These are phyloP conservation scores for Scedosporium dehoogii DNA, from an alignment of 2,329 filamentous ascomycete genomes.

Conservation along the genomic window DNA sequence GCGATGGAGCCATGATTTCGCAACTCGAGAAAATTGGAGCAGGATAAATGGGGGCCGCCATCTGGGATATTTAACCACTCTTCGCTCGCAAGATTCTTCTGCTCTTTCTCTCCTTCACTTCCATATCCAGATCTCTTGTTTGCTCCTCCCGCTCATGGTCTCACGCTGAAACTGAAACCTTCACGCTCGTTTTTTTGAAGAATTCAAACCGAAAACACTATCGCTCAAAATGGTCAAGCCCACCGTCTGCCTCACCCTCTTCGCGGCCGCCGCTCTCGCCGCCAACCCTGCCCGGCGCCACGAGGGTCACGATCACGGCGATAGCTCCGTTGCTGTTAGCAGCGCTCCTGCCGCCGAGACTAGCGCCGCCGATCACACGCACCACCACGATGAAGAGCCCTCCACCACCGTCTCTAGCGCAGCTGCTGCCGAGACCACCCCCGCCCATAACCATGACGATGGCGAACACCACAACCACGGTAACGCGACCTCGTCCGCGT, in stretches of 20 bases:
- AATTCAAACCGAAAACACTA: not conserved
- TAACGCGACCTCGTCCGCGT: not conserved
- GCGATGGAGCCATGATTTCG: too few species aligned
- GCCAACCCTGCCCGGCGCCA: not conserved
- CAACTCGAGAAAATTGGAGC: not conserved
- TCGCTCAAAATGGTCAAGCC: slow-evolving; percentile 1
- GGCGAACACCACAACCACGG: not conserved
- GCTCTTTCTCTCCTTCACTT: not conserved
- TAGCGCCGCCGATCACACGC: not conserved
- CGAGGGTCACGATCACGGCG: slow-evolving; percentile 1
- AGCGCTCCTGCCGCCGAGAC: not conserved
- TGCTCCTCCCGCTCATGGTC: too few species aligned
- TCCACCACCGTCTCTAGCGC: not conserved
- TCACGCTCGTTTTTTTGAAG: not conserved
- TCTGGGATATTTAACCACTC: not conserved
- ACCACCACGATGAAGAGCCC: not conserved
- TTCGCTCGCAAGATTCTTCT: not conserved
- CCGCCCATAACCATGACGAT: not conserved
- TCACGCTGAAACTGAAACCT: not conserved
- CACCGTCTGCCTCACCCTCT: not conserved
- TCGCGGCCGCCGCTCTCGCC: not conserved
- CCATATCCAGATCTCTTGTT: not conserved
- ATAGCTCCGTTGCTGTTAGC: not conserved
- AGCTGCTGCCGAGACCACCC: not conserved
- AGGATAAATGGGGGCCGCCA: too few species aligned